These are phyloP conservation scores for Vitis rupestris DNA, from an alignment of 164 flowering plant genomes.

Conservation along the genomic window DNA sequence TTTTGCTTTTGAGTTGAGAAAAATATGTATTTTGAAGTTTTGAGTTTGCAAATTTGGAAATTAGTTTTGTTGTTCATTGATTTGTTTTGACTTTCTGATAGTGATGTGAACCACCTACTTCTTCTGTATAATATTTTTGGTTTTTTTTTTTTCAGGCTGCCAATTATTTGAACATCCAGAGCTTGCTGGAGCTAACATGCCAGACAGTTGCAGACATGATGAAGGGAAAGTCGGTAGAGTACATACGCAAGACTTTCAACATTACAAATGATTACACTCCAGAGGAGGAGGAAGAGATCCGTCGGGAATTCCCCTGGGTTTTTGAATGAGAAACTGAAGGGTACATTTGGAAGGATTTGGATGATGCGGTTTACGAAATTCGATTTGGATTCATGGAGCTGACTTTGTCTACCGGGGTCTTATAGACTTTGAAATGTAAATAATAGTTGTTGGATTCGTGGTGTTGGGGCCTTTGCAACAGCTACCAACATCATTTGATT, in stretches of 20 bases:
- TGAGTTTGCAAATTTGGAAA: too few species aligned
- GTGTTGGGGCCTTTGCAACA: background rate
- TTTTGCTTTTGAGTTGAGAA: too few species aligned
- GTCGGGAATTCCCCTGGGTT: slow-evolving; percentile 48
- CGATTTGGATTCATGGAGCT: too few species aligned
- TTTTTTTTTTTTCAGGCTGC: slow-evolving; percentile 35
- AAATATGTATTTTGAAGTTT: too few species aligned
- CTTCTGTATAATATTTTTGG: background rate
- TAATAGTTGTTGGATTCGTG: background rate
- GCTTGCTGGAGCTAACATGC: slow-evolving; percentile 43
- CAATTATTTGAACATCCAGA: slow-evolving; percentile 44
- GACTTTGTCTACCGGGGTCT: too few species aligned
- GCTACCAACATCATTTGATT: background rate
- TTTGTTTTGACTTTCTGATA: too few species aligned
- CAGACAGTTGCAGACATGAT: slow-evolving; percentile 55
- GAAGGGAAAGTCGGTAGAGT: slow-evolving; percentile 42
- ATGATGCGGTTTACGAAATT: background rate
- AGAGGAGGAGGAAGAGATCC: slow-evolving; percentile 42
- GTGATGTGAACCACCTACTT: too few species aligned
- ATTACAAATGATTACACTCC: slow-evolving; percentile 44
- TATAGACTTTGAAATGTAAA: background rate
- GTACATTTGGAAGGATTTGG: background rate
- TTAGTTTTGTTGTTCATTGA: too few species aligned
- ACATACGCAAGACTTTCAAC: slow-evolving; percentile 39
- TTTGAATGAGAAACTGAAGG: slow-evolving; percentile 24